A percentile compares a stretch with the other conserved stretches of the same genome.
Evolutionary conservation across 2,329 filamentous ascomycete species (phyloP).

Genomic region (Pyrenochaeta sp.): DNA sequence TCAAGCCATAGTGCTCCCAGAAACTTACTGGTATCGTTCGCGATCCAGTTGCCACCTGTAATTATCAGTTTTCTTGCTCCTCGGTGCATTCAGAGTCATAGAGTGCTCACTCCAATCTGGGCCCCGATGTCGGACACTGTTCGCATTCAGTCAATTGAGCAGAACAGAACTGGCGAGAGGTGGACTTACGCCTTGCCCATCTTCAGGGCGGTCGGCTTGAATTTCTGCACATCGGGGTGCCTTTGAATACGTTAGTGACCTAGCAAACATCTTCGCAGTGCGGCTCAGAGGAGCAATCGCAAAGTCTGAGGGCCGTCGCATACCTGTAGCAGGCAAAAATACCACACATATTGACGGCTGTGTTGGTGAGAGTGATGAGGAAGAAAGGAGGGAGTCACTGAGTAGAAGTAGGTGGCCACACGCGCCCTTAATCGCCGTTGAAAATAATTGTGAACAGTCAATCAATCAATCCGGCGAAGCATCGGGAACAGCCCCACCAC

Average conservation of each 20-base stretch:
- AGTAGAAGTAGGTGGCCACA: constrained; percentile 12
- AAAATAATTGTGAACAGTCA: constrained; percentile 36
- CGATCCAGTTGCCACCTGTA: constrained; percentile 84
- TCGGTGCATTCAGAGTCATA: constrained; percentile 36
- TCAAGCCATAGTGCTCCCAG: background rate
- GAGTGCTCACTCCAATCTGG: constrained; percentile 93
- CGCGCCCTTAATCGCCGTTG: constrained; percentile 19
- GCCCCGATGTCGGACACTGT: constrained; percentile 90
- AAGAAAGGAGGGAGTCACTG: constrained; percentile 15
- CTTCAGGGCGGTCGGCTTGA: constrained; percentile 93
- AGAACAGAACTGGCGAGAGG: background rate
- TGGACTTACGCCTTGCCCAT: constrained; percentile 88
- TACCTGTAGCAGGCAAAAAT: constrained; percentile 95
- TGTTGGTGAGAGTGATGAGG: constrained; percentile 4
- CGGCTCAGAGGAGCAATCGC: constrained; percentile 34
- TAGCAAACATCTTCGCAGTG: constrained; percentile 23
- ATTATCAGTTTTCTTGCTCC: constrained; percentile 43
- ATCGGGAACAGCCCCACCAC: constrained; percentile 31
- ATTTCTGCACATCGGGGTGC: constrained; percentile 93
- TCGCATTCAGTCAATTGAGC: constrained; percentile 46
- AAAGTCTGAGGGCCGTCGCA: constrained; percentile 23
- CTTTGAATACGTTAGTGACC: constrained; percentile 51
- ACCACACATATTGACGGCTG: constrained; percentile 79
- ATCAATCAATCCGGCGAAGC: constrained; percentile 32
- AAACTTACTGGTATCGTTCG: constrained; percentile 84